Evolutionary conservation across 768 basidiomycete species (phyloP), one percentile per base, ranked within the genome.

Genomic region (Lactarius indigo): DNA sequence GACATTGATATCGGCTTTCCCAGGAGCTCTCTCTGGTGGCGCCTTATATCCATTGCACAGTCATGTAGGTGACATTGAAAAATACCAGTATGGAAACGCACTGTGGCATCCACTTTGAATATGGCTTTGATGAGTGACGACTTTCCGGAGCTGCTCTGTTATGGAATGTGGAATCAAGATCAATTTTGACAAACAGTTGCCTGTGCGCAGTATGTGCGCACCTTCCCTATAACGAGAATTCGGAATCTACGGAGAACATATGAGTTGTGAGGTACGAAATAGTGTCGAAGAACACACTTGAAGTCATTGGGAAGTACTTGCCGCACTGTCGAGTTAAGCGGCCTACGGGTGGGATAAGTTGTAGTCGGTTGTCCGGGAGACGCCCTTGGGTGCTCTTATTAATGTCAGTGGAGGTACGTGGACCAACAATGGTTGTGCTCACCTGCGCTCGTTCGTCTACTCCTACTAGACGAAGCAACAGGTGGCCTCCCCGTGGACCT

Each of bases 181-280:
- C 7, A 61, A 33, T 26, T 20, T 30, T 4, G n/a, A n/a, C n/a
- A 20, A 5, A 5, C 7, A 6, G 4, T 26, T 18, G 10, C 35
- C 8, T 15, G 30, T 12, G 12, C 2, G n/a, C 1, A 31, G 10
- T 15, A 47, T n/a, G 20, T 47, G 41, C 65, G 47, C 35, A 66
- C 65, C 56, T 58, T 56, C 17, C 65, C 65, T 9, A 58, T 26
- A 26, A 61, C 56, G 47, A 66, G 61, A 62, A 66, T 52, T 33
- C 56, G 56, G 56, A 66, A 62, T 39, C 65, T 66, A 47, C 23
- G 20, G 44, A 52, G 3, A 3, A 30, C 13, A 47, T 9, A 26
- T 41, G 18, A 33, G n/a, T 66, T 39, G 26, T 41, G 35, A 47
- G 44, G n/a, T n/a, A 9, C 20, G 12, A 13, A 33, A 5, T 10